Conservation (phyloP, 2,329 filamentous ascomycete species). For the Neonectria punicea region DNA sequence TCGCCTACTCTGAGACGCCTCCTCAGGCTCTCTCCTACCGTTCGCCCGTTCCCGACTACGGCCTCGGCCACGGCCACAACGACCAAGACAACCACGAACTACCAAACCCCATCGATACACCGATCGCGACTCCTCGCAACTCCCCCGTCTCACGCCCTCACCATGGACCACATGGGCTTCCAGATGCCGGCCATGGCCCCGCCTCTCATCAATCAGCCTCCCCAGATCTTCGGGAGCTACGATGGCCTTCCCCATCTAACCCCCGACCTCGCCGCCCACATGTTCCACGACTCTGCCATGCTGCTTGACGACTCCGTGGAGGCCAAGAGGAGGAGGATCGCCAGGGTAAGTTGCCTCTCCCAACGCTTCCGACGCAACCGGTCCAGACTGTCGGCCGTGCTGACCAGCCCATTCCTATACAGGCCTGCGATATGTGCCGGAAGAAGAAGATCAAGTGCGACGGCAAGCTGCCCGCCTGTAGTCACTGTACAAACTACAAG, state of each 20-base stretch:
- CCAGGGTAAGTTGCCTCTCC: conserved; percentile 70
- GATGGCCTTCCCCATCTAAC: conserved; percentile 68
- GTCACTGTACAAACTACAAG: conserved; percentile 97
- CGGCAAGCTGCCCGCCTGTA: conserved; percentile 93
- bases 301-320: conserved; percentile 77
- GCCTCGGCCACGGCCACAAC: neutral
- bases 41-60: neutral
- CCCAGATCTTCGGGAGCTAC: conserved; percentile 76
- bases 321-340: conserved; percentile 88
- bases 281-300: conserved; percentile 67
- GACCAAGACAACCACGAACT: neutral
- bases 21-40: neutral
- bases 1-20: neutral
- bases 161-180: conserved; percentile 64
- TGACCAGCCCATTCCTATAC: conserved; percentile 25
- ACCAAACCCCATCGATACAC: conserved; percentile 7
- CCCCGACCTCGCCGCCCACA: conserved; percentile 67
- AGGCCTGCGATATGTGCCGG: conserved; percentile 96
- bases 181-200: conserved; percentile 68
- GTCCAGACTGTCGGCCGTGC: conserved; percentile 15
- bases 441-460: conserved; percentile 99
- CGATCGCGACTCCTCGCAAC: neutral
- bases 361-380: conserved; percentile 1
- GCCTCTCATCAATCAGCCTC: conserved; percentile 72
- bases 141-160: conserved; percentile 8